Percentiles rank a stretch among this genome's conserved stretches.
These are phyloP conservation scores for Penicillium concentricum DNA, from an alignment of 2,329 filamentous ascomycete genomes.

Conservation along the genomic window DNA sequence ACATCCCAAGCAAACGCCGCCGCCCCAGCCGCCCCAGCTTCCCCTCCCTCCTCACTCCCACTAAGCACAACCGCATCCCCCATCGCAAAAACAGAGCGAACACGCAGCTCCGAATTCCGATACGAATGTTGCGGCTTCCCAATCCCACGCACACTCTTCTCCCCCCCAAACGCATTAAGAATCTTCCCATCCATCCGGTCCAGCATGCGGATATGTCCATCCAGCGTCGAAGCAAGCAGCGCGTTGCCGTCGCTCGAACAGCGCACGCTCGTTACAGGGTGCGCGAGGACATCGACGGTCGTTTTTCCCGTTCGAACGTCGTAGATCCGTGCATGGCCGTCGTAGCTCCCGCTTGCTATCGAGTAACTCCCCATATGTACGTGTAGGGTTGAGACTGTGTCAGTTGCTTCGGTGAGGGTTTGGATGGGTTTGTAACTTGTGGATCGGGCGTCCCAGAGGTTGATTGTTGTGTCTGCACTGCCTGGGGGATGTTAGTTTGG, in stretches of 20 bases:
- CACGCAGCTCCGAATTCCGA: constrained; percentile 68
- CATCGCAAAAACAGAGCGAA: constrained; percentile 72
- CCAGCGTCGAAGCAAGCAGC: constrained; percentile 71
- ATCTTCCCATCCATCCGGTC: constrained; percentile 73
- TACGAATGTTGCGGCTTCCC: constrained; percentile 36
- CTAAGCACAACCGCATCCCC: constrained; percentile 75
- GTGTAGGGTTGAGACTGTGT: constrained; percentile 43
- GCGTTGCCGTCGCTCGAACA: constrained; percentile 72
- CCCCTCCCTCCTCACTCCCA: constrained; percentile 66
- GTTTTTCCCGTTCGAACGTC: constrained; percentile 75
- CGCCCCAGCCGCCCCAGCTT: constrained; percentile 22
- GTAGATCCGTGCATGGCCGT: constrained; percentile 78
- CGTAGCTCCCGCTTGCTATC: constrained; percentile 76
- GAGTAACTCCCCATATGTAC: constrained; percentile 41
- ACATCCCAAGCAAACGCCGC: constrained; percentile 72
- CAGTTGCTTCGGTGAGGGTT: constrained; percentile 41
- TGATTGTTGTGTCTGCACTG: constrained; percentile 45
- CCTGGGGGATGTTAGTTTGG: constrained; percentile 26
- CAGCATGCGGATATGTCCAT: constrained; percentile 75
- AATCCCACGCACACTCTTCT: constrained; percentile 33
- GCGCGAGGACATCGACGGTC: constrained; percentile 65
- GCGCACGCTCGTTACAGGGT: constrained; percentile 71
- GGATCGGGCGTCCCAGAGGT: constrained; percentile 44
- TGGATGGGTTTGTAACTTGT: constrained; percentile 44
- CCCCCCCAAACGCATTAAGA: constrained; percentile 66